phyloP scores from a whole-genome alignment of 2,329 filamentous ascomycete genomes.

The Septoria petroselini region DNA sequence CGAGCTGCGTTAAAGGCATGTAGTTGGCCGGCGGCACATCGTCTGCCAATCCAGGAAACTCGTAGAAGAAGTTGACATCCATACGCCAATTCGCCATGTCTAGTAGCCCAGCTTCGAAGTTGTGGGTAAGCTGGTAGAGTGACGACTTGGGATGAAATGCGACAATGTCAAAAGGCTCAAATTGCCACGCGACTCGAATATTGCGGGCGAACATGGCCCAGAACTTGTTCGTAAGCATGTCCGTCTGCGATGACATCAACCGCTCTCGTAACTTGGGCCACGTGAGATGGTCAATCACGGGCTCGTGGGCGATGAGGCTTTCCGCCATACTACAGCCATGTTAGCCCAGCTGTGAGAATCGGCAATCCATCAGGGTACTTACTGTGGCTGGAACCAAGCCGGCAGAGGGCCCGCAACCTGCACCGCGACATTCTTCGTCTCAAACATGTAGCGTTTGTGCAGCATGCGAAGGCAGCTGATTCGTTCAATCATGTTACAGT shows the following conservation, averaged over 20 bases:
- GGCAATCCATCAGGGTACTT: not conserved
- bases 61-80: slow-evolving; percentile 28
- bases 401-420: slow-evolving; percentile 23
- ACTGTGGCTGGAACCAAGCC: slow-evolving; percentile 27
- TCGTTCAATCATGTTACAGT: slow-evolving; percentile 26
- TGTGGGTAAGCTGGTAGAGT: slow-evolving; percentile 22
- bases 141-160: slow-evolving; percentile 15
- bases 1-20: slow-evolving; percentile 22
- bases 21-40: slow-evolving; percentile 26
- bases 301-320: slow-evolving; percentile 25
- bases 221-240: slow-evolving; percentile 27
- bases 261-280: slow-evolving; percentile 25
- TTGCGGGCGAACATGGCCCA: slow-evolving; percentile 24
- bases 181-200: slow-evolving; percentile 23
- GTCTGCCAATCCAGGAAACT: slow-evolving; percentile 22
- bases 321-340: slow-evolving; percentile 19
- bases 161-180: slow-evolving; percentile 24
- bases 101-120: slow-evolving; percentile 22
- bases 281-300: slow-evolving; percentile 27
- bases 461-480: slow-evolving; percentile 26
- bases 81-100: slow-evolving; percentile 27
- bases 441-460: slow-evolving; percentile 26
- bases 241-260: slow-evolving; percentile 20
- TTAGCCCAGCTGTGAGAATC: slow-evolving; percentile 8
- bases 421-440: slow-evolving; percentile 23